A percentile compares a stretch with the other conserved stretches of the same genome.
These are phyloP conservation scores for Mycena chlorophos DNA, from an alignment of 768 basidiomycete genomes.

Conservation along the genomic window DNA sequence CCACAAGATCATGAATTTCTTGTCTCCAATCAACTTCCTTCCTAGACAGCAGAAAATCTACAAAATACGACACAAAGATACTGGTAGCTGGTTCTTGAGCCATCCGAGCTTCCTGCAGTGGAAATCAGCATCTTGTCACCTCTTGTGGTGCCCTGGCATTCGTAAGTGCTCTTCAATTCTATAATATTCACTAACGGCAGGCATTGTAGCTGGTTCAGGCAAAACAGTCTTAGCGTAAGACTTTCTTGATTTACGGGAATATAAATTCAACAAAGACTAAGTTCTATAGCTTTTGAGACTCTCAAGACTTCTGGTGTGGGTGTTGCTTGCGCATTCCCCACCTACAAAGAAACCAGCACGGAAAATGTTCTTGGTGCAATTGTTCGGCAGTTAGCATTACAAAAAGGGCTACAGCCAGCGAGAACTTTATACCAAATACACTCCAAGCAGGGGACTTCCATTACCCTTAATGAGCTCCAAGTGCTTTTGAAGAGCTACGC, in stretches of 20 bases:
- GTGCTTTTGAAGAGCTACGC: not conserved
- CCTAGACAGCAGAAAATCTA: conserved; percentile 4
- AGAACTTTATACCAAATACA: not conserved
- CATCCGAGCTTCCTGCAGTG: not conserved
- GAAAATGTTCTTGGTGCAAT: not conserved
- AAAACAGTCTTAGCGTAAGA: conserved; percentile 8
- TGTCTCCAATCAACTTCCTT: conserved; percentile 8
- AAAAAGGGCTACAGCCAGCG: not conserved
- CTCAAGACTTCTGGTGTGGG: too few relatives aligned
- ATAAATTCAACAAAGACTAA: not conserved
- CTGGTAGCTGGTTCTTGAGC: conserved; percentile 3
- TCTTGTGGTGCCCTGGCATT: conserved; percentile 6
- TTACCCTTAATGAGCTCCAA: not conserved
- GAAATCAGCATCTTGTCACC: not conserved
- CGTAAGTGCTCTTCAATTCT: not conserved
- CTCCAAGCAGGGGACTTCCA: not conserved
- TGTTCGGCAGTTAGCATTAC: too few relatives aligned
- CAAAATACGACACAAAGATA: not conserved
- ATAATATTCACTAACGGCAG: not conserved
- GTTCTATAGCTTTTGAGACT: not conserved
- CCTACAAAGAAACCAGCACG: too few relatives aligned
- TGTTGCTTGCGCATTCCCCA: too few relatives aligned
- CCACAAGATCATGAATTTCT: conserved; percentile 1
- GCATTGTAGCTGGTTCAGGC: not conserved
- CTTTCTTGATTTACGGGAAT: not conserved